Evolutionary conservation across 2,329 filamentous ascomycete genomes (phyloP), one percentile per base, ranked within the genome.

Genomic region (Alternaria sp.): DNA sequence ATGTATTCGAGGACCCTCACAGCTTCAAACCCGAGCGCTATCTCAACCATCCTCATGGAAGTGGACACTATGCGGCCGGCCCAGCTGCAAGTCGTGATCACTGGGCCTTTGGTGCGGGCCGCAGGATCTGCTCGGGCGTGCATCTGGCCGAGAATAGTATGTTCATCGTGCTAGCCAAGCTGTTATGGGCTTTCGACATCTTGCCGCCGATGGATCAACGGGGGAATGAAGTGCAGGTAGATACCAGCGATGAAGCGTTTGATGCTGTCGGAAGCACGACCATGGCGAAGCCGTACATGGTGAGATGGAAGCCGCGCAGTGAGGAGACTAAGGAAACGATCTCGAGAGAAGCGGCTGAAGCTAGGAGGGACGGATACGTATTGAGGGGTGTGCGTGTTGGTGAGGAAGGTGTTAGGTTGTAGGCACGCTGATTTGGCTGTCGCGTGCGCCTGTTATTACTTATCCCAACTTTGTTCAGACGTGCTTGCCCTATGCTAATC

Each of bases 121-220:
- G 82, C 5, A 75, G 81, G 8, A 78, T 83, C 12, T 85, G 83
- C 60, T 78, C 80, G 5, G 82, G 81, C 1, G 67, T 79, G 5
- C 72, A 81, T 47, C 67, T 84, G n/a, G 83, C 83, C 0, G 82
- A 84, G 25, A 77, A 76, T 11, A 79, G 80, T 4, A 67, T 84
- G 36, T 84, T 78, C 61, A 68, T 84, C 45, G 80, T 73, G 30
- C 70, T 84, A 10, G 83, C 80, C 0, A 84, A 84, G 46, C 71
- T 81, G 0, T 68, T 89, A 2, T 82, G 86, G 1, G 82, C 81
- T 0, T 87, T 88, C 57, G 75, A 81, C 10, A 77, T 86, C 6
- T 56, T 66, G 17, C 82, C 83, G 57, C 70, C 73, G 0, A 19
- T 81, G 17, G 77, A 78, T 32, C 56, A 62, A 15, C 66, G 78